Base-by-base conservation (phyloP, 768 basidiomycete species). In the Hortiboletus flavorubellus region DNA sequence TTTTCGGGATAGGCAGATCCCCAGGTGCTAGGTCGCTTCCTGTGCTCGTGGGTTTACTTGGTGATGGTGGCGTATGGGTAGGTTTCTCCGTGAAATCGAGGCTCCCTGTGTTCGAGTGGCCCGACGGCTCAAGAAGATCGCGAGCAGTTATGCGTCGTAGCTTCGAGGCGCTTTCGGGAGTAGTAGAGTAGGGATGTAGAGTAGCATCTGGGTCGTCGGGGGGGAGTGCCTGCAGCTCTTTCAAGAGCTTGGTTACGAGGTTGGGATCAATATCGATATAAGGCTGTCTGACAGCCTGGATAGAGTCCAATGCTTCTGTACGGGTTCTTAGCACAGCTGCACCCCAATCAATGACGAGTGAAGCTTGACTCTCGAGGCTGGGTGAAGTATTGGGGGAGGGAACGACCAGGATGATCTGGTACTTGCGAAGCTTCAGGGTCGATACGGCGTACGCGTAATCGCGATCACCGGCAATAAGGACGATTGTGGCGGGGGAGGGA, bases 381-480 rank as follows among this genome's bases (percentile, higher is more conserved):
- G 68, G 60, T 41, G 81, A 76, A 4, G 73, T 66, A 8, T 66
- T 68, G 15, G 72, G 67, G 3, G 72, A 60, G 6, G 78, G 76
- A 41, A 75, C 73, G 42, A 87, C 68, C 26, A 86, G 58, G 44
- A 85, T 70, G 35, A 86, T 76, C 16, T 73, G 69, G 64, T 82
- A 84, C 43, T 72, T 71, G 54, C 84, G 78, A 49, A 82, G 73
- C 33, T 80, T 78, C 45, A 88, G 70, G 35, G 75, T 72, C 2
- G 85, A 80, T 43, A 86, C 67, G n/a, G 81, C 80, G 63, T 86
- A 87, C 5, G 80, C 79, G 59, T 86, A 82, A 64, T 87, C 86
- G 40, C 84, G 76, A 67, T 89, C 85, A 16, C 81, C 84, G 0
- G 86, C 78, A 60, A 89, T 83, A 37, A 89, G 72, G 42, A 87